Evolutionary conservation across 2,329 filamentous ascomycete species (phyloP), one percentile per base, ranked within the genome.

Genomic region (Botryosphaeria agaves): DNA sequence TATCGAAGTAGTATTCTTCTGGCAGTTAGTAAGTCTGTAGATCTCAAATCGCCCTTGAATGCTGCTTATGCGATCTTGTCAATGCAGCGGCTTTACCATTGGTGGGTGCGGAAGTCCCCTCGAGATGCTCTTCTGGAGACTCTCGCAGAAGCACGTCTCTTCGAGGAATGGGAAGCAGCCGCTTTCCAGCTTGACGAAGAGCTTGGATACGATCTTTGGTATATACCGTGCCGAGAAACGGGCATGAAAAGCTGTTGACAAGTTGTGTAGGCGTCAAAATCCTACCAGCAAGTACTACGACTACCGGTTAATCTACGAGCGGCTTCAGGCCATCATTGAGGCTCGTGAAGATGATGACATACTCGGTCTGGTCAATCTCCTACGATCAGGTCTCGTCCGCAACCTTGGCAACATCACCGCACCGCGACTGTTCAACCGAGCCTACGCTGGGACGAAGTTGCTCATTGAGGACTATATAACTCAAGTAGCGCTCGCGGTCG

Each of bases 361-460:
- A 26, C 64, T 82, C 33, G 68, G 70, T 11, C 61, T 93, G 5
- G 73, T 84, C 35, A 84, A 84, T 46, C 65, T 91, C 12, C 63
- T 93, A 23, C 76, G 83, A 16, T 83, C 81, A 9, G 83, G 69
- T 7, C 54, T 72, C 20, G 62, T 92, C 18, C 73, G 85, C 20
- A 93, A 94, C 45, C 61, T 92, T n/a, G 85, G 83, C 34, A 91
- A 92, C 48, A 91, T 94, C 42, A 82, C 81, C 1, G 70, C 76
- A 2, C 72, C 81, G 2, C 74, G 74, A 38, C 62, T 94, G 1
- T 94, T 84, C 57, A 85, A 85, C 43, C 69, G 76, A 34, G 78
- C 82, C 8, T 89, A 89, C 47, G 77, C 79, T 1, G 85, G 85
- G 11, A 93, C 85, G 1, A 94, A 94, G 50, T 69, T 80, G 31